Percentiles rank a stretch among this genome's conserved stretches.
phyloP scores from a whole-genome alignment of 2,329 filamentous ascomycete species.

The Pleomassaria siparia region DNA sequence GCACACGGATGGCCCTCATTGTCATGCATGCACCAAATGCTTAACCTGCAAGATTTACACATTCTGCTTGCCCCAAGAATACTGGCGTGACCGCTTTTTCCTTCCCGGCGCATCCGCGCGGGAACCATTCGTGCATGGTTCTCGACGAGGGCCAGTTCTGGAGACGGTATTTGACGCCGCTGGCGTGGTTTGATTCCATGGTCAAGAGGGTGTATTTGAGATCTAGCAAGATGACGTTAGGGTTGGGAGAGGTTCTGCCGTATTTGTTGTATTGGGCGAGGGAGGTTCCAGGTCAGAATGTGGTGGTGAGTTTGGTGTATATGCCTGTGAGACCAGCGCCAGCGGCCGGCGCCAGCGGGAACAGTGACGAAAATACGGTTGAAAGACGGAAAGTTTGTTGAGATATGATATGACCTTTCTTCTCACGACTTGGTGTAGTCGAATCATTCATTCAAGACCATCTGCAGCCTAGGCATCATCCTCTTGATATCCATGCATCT shows the following conservation, averaged over 20 bases:
- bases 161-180: not conserved
- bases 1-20: not conserved
- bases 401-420: not conserved
- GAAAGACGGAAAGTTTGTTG: not conserved
- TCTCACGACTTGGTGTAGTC: not conserved
- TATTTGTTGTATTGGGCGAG: constrained; percentile 1
- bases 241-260: not conserved
- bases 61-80: not conserved
- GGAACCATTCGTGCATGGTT: not conserved
- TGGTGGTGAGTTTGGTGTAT: not conserved
- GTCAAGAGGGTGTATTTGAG: not conserved
- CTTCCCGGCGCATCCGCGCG: not conserved
- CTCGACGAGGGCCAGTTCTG: not conserved
- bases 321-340: not conserved
- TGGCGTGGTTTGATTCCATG: not conserved
- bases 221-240: not conserved
- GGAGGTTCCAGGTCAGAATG: not conserved
- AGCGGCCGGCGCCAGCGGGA: not conserved
- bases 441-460: not conserved
- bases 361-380: not conserved
- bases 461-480: constrained; percentile 29
- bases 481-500: constrained; percentile 21
- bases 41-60: not conserved
- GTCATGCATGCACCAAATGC: constrained; percentile 3
- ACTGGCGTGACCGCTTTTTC: not conserved